Evolutionary conservation across 2,329 filamentous ascomycete species (phyloP).

Genomic region (Fusarium mundagurra): DNA sequence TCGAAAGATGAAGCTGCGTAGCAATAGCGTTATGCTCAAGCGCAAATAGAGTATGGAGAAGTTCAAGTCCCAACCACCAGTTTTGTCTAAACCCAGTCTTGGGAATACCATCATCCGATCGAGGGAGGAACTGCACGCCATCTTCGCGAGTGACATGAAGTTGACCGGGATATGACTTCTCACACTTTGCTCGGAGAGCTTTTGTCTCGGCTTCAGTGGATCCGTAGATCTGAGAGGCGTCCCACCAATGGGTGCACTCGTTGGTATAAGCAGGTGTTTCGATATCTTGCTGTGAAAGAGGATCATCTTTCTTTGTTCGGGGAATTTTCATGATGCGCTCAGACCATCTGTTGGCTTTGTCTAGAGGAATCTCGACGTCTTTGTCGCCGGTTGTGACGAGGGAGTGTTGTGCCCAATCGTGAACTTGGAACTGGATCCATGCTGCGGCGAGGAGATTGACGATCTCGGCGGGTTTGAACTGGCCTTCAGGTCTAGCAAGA

Average conservation of each 20-base stretch:
- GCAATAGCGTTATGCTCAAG: conserved; percentile 26
- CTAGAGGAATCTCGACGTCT: conserved; percentile 6
- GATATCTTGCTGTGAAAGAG: neutral
- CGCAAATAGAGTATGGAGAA: conserved; percentile 17
- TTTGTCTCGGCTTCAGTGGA: conserved; percentile 15
- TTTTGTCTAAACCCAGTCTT: conserved; percentile 24
- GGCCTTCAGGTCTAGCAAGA: conserved; percentile 8
- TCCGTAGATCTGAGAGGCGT: conserved; percentile 27
- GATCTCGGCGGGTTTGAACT: conserved; percentile 24
- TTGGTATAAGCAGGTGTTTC: conserved; percentile 18
- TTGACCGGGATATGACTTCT: conserved; percentile 4
- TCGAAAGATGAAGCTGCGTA: conserved; percentile 18
- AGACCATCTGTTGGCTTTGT: conserved; percentile 1
- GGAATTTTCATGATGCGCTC: conserved; percentile 9
- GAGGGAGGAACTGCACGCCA: conserved; percentile 15
- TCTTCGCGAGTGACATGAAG: neutral
- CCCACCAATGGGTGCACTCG: conserved; percentile 26
- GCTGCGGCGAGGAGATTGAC: conserved; percentile 26
- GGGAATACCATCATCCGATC: conserved; percentile 7
- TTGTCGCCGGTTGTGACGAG: neutral
- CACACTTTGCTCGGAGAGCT: neutral
- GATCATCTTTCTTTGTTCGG: neutral
- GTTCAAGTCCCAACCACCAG: conserved; percentile 26
- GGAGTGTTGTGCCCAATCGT: conserved; percentile 21
- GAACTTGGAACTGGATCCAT: conserved; percentile 27